Evolutionary conservation across 169 alveolate genomes (phyloP), one percentile per base, ranked within the genome.

Genomic region (Cryptosporidium tyzzeri): DNA sequence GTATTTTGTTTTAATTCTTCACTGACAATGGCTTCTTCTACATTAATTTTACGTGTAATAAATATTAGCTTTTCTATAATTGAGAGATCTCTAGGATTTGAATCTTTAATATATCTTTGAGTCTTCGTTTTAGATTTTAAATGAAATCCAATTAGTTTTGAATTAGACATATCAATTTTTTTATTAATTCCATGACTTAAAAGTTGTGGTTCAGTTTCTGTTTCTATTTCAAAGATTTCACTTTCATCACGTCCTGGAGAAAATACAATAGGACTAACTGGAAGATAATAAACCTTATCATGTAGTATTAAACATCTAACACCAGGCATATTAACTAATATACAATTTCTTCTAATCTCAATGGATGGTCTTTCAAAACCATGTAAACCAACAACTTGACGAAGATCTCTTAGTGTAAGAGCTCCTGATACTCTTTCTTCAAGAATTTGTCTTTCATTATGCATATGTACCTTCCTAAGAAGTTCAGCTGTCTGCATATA

Each of bases 341-440:
- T 65, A 35, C 86, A 69, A 45, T 85, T 85, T 23, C 92, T 65
- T 48, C 92, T 59, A 18, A 85, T 74, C 53, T 85, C 92, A 31
- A 85, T 59, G 8, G 92, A 85, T 1, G 92, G 92, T 23, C 89
- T 59, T 67, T 80, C 89, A 37, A 62, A 45, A 16, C 89, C 80
- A 39, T 80, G 89, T 26, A 73, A 41, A n/a, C 89, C 80, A 31
- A 80, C 75, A 26, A 80, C 89, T 62, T 80, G 89, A 26, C 89
- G 55, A 29, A 80, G 75, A 50, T 80, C 89, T 80, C 89, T 80
- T 59, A 80, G 3, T 7, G 89, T 80, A 0, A 80, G 41, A n/a
- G 89, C 89, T 44, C 89, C 89, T 12, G 74, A 21, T 45, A 80
- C 89, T 65, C 70, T 80, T 21, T 80, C 89, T 62, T 80, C 89